These are phyloP conservation scores for Tetraselmis striata DNA, from an alignment of 139 green algal species.

Conservation along the genomic window DNA sequence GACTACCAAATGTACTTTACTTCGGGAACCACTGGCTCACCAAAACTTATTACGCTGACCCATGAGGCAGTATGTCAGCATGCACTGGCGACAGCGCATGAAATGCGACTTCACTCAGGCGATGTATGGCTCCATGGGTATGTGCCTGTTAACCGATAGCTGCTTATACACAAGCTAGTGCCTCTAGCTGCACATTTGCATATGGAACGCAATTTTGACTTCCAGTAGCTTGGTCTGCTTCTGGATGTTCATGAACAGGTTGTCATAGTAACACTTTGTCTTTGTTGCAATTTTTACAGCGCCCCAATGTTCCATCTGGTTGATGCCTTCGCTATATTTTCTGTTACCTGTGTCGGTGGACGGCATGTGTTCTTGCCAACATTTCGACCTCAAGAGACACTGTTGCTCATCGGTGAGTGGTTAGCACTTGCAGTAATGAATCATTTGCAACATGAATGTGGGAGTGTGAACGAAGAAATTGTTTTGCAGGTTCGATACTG, in stretches of 20 bases:
- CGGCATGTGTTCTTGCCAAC: constrained; percentile 66
- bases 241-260: too few species aligned
- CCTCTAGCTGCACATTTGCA: too few species aligned
- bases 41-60: background rate
- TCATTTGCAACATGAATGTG: too few species aligned
- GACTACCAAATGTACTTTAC: background rate
- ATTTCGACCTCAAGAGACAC: constrained; percentile 50
- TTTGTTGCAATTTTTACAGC: background rate
- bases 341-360: constrained; percentile 72
- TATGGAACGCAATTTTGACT: too few species aligned
- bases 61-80: background rate
- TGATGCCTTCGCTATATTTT: constrained; percentile 86
- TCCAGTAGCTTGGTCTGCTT: too few species aligned
- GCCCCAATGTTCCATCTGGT: constrained; percentile 93
- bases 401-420: constrained; percentile 63
- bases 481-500: too few species aligned
- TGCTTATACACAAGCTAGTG: too few species aligned
- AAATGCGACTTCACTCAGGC: background rate
- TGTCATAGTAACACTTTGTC: too few species aligned
- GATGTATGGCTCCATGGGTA: background rate
- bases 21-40: background rate
- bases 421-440: too few species aligned
- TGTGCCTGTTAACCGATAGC: too few species aligned
- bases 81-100: background rate
- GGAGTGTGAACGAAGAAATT: too few species aligned